Evolutionary conservation across 495 filamentous ascomycete species (phyloP).

Genomic region (Penicillium alfredii): DNA sequence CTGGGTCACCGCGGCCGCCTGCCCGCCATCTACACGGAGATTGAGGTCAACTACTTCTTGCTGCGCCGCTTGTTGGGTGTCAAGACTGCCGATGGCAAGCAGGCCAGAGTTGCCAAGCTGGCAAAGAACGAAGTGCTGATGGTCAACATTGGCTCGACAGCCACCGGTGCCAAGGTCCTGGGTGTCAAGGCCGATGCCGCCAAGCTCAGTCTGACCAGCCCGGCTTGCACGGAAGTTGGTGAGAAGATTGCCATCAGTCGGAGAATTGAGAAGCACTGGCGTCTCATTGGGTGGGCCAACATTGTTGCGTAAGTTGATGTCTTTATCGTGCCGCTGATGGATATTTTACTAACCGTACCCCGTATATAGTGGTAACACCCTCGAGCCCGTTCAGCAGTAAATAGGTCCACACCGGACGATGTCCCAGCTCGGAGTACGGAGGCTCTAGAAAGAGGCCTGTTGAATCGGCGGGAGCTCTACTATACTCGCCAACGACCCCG

Average conservation of each 20-base stretch:
- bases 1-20: conserved; percentile 87
- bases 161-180: conserved; percentile 90
- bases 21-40: conserved; percentile 91
- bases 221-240: conserved; percentile 86
- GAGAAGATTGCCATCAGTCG: conserved; percentile 96
- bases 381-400: conserved; percentile 49
- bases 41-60: conserved; percentile 99
- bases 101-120: conserved; percentile 96
- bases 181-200: conserved; percentile 96
- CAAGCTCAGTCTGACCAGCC: conserved; percentile 79
- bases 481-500: conserved; percentile 6
- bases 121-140: conserved; percentile 96
- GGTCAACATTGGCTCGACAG: conserved; percentile 98
- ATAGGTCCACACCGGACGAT: conserved; percentile 11
- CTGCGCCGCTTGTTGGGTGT: conserved; percentile 91
- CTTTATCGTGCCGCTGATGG: neutral
- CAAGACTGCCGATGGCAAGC: conserved; percentile 96
- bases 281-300: conserved; percentile 95
- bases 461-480: conserved; percentile 2
- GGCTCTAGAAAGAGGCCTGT: conserved; percentile 7
- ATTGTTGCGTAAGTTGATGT: conserved; percentile 61
- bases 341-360: conserved; percentile 16
- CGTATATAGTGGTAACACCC: conserved; percentile 42
- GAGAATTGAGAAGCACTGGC: conserved; percentile 99
- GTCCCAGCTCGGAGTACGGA: conserved; percentile 12